phyloP scores from a whole-genome alignment of 2,329 filamentous ascomycete genomes.

The Fusarium albosuccineum region DNA sequence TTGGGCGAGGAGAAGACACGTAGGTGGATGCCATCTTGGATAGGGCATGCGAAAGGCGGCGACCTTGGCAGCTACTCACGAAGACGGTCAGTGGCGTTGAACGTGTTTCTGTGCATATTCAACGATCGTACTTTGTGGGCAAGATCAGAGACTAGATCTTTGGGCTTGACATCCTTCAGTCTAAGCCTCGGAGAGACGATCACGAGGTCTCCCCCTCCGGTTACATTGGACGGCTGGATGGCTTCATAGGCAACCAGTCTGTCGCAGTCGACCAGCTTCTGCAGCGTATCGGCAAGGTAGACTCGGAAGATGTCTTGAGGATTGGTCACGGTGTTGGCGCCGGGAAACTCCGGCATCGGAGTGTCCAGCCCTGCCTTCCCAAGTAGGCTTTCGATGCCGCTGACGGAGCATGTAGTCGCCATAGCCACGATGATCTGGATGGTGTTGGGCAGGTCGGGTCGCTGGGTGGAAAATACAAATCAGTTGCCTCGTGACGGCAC shows the following conservation, averaged over 20 bases:
- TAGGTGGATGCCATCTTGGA: constrained; percentile 43
- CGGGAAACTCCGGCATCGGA: constrained; percentile 39
- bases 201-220: constrained; percentile 43
- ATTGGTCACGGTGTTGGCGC: constrained; percentile 40
- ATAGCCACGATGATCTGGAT: constrained; percentile 27
- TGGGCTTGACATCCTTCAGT: constrained; percentile 21
- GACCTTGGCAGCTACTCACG: constrained; percentile 34
- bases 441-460: too few species aligned
- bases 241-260: constrained; percentile 43
- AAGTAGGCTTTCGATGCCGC: constrained; percentile 35
- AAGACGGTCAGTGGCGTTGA: constrained; percentile 11
- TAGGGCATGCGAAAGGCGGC: constrained; percentile 40
- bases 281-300: constrained; percentile 40
- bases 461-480: too few species aligned
- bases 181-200: constrained; percentile 44
- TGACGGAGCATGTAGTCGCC: constrained; percentile 41
- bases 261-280: constrained; percentile 41
- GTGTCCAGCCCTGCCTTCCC: constrained; percentile 40
- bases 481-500: constrained; percentile 12
- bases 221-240: constrained; percentile 44
- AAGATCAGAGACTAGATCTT: constrained; percentile 40
- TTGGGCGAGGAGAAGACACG: constrained; percentile 41
- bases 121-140: constrained; percentile 29
- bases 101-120: not conserved
- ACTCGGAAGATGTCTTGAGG: constrained; percentile 46